Percentiles rank a stretch among this genome's conserved stretches.
Conservation (phyloP, 2,329 filamentous ascomycete genomes). For the Leptographium galeiforme region DNA sequence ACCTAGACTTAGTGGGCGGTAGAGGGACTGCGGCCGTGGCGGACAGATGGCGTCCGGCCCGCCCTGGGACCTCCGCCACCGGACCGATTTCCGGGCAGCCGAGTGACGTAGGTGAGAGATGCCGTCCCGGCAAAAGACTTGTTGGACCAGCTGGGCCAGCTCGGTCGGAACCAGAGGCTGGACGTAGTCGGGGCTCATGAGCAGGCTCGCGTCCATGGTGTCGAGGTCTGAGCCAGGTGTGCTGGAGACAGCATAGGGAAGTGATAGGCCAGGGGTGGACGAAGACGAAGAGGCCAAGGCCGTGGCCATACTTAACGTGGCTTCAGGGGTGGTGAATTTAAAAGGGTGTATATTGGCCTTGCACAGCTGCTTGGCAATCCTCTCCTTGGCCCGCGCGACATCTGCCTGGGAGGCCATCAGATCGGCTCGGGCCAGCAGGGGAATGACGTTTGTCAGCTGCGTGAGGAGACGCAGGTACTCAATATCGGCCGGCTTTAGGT, state of each 20-base stretch:
- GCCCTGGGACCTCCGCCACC: constrained; percentile 38
- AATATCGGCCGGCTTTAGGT: constrained; percentile 49
- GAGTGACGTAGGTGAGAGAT: constrained; percentile 71
- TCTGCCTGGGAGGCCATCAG: constrained; percentile 41
- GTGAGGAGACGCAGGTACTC: constrained; percentile 59
- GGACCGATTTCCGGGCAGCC: constrained; percentile 67
- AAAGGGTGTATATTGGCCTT: constrained; percentile 50
- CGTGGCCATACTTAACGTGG: constrained; percentile 7
- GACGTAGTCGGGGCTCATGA: constrained; percentile 87
- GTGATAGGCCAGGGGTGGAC: constrained; percentile 5
- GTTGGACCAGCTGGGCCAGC: constrained; percentile 52
- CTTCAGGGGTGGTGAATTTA: constrained; percentile 39
- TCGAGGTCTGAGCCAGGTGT: constrained; percentile 58
- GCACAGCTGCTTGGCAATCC: constrained; percentile 41
- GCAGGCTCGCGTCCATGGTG: constrained; percentile 78
- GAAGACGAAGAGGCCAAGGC: not conserved
- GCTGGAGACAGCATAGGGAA: constrained; percentile 67
- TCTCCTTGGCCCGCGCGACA: constrained; percentile 44
- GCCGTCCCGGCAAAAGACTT: constrained; percentile 65
- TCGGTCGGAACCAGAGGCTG: constrained; percentile 70
- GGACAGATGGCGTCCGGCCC: constrained; percentile 11
- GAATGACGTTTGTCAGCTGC: constrained; percentile 69
- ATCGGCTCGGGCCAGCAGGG: constrained; percentile 68
- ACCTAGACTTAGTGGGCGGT: constrained; percentile 2
- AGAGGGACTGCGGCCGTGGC: constrained; percentile 11